Percentiles rank a stretch among this genome's conserved stretches.
Evolutionary conservation across 2,329 filamentous ascomycete genomes (phyloP).

Genomic region (Colletotrichum karsti): DNA sequence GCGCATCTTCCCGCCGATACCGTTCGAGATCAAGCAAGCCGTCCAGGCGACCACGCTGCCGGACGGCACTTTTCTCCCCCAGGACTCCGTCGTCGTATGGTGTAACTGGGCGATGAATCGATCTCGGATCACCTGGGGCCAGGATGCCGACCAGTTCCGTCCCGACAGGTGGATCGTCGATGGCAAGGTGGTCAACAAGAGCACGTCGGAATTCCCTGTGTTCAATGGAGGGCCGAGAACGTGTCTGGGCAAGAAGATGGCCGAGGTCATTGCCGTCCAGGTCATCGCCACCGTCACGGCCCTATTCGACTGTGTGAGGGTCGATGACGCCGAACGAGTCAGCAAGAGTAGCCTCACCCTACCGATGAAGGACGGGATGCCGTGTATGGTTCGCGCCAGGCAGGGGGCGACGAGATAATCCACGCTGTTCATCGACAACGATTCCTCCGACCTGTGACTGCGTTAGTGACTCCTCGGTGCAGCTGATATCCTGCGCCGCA

Average conservation of each 20-base stretch:
- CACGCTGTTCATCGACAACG: neutral
- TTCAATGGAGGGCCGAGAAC: conserved; percentile 71
- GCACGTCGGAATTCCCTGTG: conserved; percentile 67
- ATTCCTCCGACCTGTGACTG: no score
- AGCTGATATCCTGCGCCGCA: no score
- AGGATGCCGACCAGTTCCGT: conserved; percentile 62
- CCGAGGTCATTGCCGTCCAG: conserved; percentile 66
- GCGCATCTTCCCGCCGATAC: conserved; percentile 70
- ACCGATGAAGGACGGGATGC: conserved; percentile 70
- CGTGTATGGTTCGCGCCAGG: conserved; percentile 46
- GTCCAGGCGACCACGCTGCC: conserved; percentile 61
- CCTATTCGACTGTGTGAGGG: conserved; percentile 59
- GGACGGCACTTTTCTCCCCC: conserved; percentile 67
- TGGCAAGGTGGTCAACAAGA: conserved; percentile 49
- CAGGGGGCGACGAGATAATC: neutral
- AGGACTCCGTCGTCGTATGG: conserved; percentile 66
- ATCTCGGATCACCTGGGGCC: conserved; percentile 63
- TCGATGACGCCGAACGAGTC: conserved; percentile 55
- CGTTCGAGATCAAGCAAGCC: conserved; percentile 72
- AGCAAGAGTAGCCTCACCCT: conserved; percentile 70
- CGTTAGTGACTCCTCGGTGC: no score
- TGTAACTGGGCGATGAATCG: conserved; percentile 72
- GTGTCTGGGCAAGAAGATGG: conserved; percentile 72
- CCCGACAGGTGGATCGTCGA: conserved; percentile 65
- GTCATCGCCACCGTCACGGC: conserved; percentile 58